Percentiles rank a stretch among this genome's conserved stretches.
Conservation (phyloP, 2,329 filamentous ascomycete species). For the Colletotrichum sansevieriae region DNA sequence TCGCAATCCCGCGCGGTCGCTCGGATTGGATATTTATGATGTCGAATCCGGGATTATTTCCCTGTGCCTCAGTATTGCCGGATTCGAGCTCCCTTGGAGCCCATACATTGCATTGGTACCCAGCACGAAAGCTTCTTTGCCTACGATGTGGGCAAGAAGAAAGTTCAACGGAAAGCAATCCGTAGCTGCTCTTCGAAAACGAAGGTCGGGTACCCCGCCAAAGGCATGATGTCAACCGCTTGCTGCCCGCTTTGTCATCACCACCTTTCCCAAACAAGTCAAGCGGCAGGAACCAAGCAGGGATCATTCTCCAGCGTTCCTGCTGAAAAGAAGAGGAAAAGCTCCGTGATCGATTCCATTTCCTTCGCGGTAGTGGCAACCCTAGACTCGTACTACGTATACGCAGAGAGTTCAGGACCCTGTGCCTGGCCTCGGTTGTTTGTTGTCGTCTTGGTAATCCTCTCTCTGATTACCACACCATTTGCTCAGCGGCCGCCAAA, state of each 20-base stretch:
- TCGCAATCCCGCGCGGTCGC: neutral
- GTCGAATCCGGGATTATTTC: neutral
- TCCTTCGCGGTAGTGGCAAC: neutral
- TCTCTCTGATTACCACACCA: slow-evolving; percentile 36
- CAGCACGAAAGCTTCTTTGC: too few species aligned
- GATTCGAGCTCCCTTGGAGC: neutral
- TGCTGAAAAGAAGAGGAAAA: neutral
- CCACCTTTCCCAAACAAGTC: neutral
- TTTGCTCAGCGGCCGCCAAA: slow-evolving; percentile 31
- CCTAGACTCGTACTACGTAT: neutral
- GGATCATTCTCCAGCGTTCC: slow-evolving; percentile 21
- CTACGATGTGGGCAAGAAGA: too few species aligned
- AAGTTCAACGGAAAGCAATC: neutral
- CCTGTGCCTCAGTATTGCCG: neutral
- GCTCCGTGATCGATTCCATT: slow-evolving; percentile 17
- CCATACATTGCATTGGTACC: too few species aligned
- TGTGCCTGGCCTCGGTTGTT: neutral
- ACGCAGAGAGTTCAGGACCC: neutral
- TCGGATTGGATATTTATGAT: neutral
- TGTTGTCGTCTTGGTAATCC: slow-evolving; percentile 27
- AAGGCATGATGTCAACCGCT: slow-evolving; percentile 25
- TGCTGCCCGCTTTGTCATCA: slow-evolving; percentile 21
- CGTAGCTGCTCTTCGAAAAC: neutral
- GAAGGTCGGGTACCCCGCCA: slow-evolving; percentile 18
- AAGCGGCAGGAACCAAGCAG: slow-evolving; percentile 5